Evolutionary conservation across 331 rosid genomes (phyloP).

Genomic region (Telfairia occidentalis): DNA sequence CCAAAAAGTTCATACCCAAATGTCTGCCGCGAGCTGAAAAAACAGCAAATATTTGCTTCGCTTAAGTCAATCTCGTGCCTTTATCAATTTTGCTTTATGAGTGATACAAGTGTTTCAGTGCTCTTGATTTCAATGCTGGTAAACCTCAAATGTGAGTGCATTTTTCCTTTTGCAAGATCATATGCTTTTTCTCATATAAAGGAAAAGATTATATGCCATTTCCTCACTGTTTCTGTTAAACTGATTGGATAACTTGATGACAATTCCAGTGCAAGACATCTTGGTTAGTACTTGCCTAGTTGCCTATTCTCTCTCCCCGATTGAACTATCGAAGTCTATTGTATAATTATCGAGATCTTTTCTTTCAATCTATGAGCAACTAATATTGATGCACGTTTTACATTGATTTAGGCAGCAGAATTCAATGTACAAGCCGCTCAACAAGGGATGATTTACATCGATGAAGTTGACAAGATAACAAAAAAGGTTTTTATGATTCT

Average conservation of each 20-base stretch:
- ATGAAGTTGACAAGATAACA: slow-evolving; percentile 99
- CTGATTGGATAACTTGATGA: not conserved
- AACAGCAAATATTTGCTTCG: not conserved
- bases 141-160: not conserved
- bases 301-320: not conserved
- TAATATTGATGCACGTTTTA: slow-evolving; percentile 12
- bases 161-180: not conserved
- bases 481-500: slow-evolving; percentile 52
- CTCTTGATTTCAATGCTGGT: not conserved
- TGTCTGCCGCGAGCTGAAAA: not conserved
- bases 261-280: not conserved
- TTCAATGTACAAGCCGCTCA: slow-evolving; percentile 98
- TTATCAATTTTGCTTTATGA: not conserved
- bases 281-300: not conserved
- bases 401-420: slow-evolving; percentile 65
- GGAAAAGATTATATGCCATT: not conserved
- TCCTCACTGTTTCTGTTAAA: not conserved
- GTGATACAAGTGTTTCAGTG: not conserved
- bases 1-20: not conserved
- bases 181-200: not conserved
- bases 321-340: not conserved
- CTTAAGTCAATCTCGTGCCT: not conserved
- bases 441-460: slow-evolving; percentile 94
- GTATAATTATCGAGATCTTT: not conserved
- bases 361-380: not conserved